Percentiles rank a stretch among this genome's conserved stretches.
Conservation (phyloP, 1,284 basidiomycete species). For the Earliella scabrosa region DNA sequence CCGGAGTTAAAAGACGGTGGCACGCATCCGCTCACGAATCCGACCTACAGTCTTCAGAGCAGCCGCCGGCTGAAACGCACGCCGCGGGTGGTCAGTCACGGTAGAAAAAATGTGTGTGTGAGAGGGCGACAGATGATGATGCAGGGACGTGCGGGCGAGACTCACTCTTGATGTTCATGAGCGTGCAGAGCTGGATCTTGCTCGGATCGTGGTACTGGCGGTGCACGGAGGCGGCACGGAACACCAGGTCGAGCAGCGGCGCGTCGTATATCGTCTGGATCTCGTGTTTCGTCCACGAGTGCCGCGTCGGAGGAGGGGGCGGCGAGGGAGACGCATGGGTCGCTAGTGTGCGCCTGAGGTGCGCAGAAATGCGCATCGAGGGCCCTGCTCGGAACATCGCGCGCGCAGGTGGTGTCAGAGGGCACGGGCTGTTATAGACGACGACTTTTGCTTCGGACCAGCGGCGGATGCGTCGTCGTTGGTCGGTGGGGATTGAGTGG, state of each 20-base stretch:
- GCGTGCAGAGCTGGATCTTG: slow-evolving; percentile 94
- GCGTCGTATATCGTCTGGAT: slow-evolving; percentile 79
- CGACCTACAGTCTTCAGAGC: slow-evolving; percentile 89
- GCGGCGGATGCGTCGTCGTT: neutral
- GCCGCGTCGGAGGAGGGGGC: slow-evolving; percentile 42
- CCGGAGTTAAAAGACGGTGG: slow-evolving; percentile 6
- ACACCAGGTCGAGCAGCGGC: slow-evolving; percentile 87
- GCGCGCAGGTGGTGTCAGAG: slow-evolving; percentile 2
- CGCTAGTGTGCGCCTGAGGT: slow-evolving; percentile 56
- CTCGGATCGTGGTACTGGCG: slow-evolving; percentile 85
- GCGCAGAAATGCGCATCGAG: slow-evolving; percentile 25
- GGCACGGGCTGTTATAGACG: slow-evolving; percentile 2
- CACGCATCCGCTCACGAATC: slow-evolving; percentile 1
- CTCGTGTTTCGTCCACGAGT: slow-evolving; percentile 71
- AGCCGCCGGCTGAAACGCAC: slow-evolving; percentile 79
- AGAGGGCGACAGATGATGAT: no score
- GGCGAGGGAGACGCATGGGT: slow-evolving; percentile 53
- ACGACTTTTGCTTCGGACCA: no score
- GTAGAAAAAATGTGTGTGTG: no score
- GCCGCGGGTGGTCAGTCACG: no score
- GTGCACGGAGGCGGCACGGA: slow-evolving; percentile 83
- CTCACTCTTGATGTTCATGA: slow-evolving; percentile 99
- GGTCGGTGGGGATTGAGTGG: slow-evolving; percentile 32
- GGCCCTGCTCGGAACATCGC: slow-evolving; percentile 35
- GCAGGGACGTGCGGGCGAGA: slow-evolving; percentile 22